Evolutionary conservation across 1,139 yeast genomes (phyloP), one percentile per base, ranked within the genome.

Genomic region (Debaryomyces udenii): DNA sequence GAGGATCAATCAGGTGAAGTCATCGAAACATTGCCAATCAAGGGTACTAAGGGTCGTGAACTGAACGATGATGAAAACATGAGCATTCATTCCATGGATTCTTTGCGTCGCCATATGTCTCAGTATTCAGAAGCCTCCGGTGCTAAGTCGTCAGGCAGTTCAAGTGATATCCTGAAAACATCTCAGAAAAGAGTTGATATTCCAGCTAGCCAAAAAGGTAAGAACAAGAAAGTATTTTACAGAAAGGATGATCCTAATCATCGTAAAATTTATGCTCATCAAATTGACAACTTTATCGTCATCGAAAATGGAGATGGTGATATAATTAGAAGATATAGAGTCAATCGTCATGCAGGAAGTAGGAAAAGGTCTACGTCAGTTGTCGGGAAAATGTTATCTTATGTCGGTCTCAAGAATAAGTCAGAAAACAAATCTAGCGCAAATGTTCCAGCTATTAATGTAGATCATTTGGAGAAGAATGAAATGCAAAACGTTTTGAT

Each of bases 301-400:
- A 84, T 93, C 48, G 99, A 93, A 61, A 87, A 90, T 56, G 89
- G 80, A 35, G 96, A 90, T 27, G 99, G 99, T 50, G 98, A 93
- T 52, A 81, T 93, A 43, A 71, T 93, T 35, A 80, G 96, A 55
- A 75, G 96, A 43, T 93, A 90, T 64, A 78, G 70, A 52, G 83
- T 89, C 41, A 86, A 83, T 51, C 74, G 78, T 13, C 87, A 81
- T 47, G 55, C 52, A 1, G 37, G 40, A 11, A 32, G 28, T 10
- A 50, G 69, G 34, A 41, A 51, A 1, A 60, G 76, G 43, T 63
- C 74, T 1, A 55, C 58, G 2, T 60, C 75, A 13, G 57, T 70
- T 32, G 64, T 71, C 24, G 66, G 58, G 26, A 70, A 63, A 49
- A 83, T 83, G 1, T 64, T 80, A 33, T 66, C 76, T 2, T 66